These are phyloP conservation scores for Schizothecium vesticola DNA, from an alignment of 495 filamentous ascomycete genomes.

Conservation along the genomic window DNA sequence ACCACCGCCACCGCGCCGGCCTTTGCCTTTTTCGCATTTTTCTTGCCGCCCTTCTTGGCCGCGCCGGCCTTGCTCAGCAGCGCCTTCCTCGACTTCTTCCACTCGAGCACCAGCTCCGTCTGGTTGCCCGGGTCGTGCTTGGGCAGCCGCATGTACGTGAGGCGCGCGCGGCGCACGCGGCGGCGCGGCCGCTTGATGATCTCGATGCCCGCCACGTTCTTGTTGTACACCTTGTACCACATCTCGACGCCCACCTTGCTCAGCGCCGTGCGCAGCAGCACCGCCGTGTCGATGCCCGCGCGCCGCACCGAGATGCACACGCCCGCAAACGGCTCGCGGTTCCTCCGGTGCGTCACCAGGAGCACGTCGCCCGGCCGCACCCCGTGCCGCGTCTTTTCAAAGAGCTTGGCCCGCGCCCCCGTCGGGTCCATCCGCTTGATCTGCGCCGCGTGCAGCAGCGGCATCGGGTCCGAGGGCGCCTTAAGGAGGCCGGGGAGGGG, in stretches of 20 bases:
- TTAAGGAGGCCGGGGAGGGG: slow-evolving; percentile 17
- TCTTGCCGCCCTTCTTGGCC: slow-evolving; percentile 16
- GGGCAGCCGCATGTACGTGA: slow-evolving; percentile 86
- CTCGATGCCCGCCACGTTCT: slow-evolving; percentile 85
- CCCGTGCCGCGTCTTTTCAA: slow-evolving; percentile 64
- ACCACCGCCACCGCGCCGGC: not conserved
- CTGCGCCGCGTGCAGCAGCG: slow-evolving; percentile 57
- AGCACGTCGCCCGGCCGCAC: slow-evolving; percentile 81
- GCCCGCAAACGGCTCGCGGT: slow-evolving; percentile 85
- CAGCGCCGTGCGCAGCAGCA: slow-evolving; percentile 78
- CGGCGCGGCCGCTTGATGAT: slow-evolving; percentile 80
- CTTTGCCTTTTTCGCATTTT: slow-evolving; percentile 10
- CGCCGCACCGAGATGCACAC: slow-evolving; percentile 80
- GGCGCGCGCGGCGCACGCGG: slow-evolving; percentile 78
- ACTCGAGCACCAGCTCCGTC: slow-evolving; percentile 39
- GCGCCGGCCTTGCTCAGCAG: not conserved
- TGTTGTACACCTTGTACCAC: slow-evolving; percentile 91
- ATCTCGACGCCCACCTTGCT: slow-evolving; percentile 88
- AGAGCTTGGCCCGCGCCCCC: slow-evolving; percentile 73
- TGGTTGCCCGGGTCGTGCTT: slow-evolving; percentile 46
- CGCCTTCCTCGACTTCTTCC: slow-evolving; percentile 36
- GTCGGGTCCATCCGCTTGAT: slow-evolving; percentile 72
- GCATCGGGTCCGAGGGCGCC: slow-evolving; percentile 56
- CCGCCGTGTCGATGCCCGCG: slow-evolving; percentile 76
- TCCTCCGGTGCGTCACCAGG: slow-evolving; percentile 68